Percentiles rank a stretch among this genome's conserved stretches.
These are phyloP conservation scores for Saccharomyces hybrid DNA, from an alignment of 1,139 yeast genomes.

Conservation along the genomic window DNA sequence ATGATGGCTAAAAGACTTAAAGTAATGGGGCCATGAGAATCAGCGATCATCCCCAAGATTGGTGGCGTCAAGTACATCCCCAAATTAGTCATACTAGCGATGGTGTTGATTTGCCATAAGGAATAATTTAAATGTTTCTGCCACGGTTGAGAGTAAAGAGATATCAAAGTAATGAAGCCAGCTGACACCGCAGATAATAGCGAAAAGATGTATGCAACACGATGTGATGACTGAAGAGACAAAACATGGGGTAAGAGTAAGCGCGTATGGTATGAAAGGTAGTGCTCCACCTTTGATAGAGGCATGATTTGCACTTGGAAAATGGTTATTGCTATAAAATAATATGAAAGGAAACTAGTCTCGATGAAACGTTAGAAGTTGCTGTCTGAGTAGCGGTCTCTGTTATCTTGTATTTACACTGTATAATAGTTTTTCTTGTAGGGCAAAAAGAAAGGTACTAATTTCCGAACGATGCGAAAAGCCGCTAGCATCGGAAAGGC, in stretches of 20 bases:
- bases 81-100: conserved; percentile 66
- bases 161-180: conserved; percentile 75
- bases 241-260: conserved; percentile 24
- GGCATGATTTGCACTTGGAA: conserved; percentile 12
- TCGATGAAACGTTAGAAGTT: not conserved
- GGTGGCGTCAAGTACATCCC: conserved; percentile 89
- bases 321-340: not conserved
- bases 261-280: conserved; percentile 36
- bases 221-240: conserved; percentile 30
- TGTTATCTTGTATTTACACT: not conserved
- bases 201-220: conserved; percentile 36
- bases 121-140: conserved; percentile 50
- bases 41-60: conserved; percentile 73
- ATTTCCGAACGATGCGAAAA: not conserved
- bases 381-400: not conserved
- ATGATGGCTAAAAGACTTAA: conserved; percentile 56
- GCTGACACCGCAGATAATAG: conserved; percentile 58
- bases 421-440: not conserved
- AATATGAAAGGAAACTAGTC: not conserved
- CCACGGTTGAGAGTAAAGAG: conserved; percentile 69
- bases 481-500: not conserved
- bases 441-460: not conserved
- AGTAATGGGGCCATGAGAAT: conserved; percentile 74
- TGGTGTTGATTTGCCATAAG: conserved; percentile 66
- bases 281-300: conserved; percentile 31